phyloP scores from a whole-genome alignment of 176 grass and related monocot species.

The Musa acuminata region DNA sequence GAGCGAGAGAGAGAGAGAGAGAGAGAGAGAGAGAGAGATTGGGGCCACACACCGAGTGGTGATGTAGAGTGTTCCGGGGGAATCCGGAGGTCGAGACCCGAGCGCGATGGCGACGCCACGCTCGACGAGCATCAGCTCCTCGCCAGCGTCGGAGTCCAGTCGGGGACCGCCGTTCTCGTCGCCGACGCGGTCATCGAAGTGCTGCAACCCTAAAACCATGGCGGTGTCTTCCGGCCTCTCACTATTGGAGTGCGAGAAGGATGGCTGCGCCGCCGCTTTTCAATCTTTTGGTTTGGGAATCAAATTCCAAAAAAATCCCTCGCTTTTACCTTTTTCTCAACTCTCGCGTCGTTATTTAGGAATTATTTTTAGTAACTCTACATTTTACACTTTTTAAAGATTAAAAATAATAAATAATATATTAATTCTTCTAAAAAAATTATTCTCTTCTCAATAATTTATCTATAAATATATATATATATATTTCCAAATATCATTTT shows the following conservation, averaged over 20 bases:
- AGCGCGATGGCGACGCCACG: constrained; percentile 41
- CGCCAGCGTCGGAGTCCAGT: constrained; percentile 42
- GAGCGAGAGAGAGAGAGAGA: neutral
- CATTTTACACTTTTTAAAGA: too few relatives aligned
- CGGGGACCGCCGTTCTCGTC: constrained; percentile 19
- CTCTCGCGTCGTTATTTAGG: too few relatives aligned
- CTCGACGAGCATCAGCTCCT: constrained; percentile 71
- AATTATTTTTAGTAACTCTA: too few relatives aligned
- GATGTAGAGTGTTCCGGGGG: constrained; percentile 66
- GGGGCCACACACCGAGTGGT: constrained; percentile 54
- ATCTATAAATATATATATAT: too few relatives aligned
- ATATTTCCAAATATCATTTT: too few relatives aligned
- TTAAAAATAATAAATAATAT: too few relatives aligned
- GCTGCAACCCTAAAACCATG: constrained; percentile 62
- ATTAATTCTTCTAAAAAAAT: too few relatives aligned
- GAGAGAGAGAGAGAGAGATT: neutral
- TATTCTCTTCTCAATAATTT: too few relatives aligned
- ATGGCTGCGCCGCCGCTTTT: neutral
- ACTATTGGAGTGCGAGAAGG: neutral
- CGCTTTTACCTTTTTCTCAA: too few relatives aligned
- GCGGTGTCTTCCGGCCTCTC: neutral
- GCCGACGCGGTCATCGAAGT: constrained; percentile 36
- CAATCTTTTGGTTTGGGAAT: neutral
- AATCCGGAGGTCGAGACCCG: constrained; percentile 37
- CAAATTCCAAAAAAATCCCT: too few relatives aligned